Evolutionary conservation across 2,329 filamentous ascomycete species (phyloP).

Genomic region (Thelonectria rubi): DNA sequence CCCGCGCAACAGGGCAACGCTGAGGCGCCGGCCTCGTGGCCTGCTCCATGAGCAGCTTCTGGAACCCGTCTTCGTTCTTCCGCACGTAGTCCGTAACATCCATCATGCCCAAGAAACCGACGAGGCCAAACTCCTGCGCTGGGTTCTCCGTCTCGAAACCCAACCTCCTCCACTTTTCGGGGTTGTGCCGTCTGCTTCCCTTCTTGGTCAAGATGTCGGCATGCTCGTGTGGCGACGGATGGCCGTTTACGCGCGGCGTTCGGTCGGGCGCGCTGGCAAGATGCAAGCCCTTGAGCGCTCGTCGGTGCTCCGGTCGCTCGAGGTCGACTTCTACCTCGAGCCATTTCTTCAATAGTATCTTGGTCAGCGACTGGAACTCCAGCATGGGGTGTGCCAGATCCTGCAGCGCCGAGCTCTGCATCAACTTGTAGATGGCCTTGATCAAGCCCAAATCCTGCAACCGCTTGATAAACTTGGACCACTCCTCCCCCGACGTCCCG

Average conservation of each 20-base stretch:
- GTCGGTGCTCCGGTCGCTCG: slow-evolving; percentile 86
- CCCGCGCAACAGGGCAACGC: slow-evolving; percentile 86
- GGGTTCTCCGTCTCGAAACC: slow-evolving; percentile 94
- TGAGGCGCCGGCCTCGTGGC: slow-evolving; percentile 74
- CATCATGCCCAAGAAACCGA: slow-evolving; percentile 96
- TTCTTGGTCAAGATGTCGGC: slow-evolving; percentile 56
- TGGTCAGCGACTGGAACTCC: slow-evolving; percentile 93
- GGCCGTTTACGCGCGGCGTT: slow-evolving; percentile 50
- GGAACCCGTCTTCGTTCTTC: slow-evolving; percentile 91
- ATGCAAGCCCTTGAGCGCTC: slow-evolving; percentile 86
- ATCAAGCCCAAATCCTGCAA: slow-evolving; percentile 94
- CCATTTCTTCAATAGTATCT: slow-evolving; percentile 88
- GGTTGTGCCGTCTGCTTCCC: slow-evolving; percentile 77
- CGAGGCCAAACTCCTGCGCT: slow-evolving; percentile 82
- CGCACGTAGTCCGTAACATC: slow-evolving; percentile 93
- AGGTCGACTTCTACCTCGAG: slow-evolving; percentile 84
- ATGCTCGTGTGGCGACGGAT: slow-evolving; percentile 49
- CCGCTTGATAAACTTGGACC: slow-evolving; percentile 94
- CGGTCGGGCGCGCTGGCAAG: slow-evolving; percentile 78
- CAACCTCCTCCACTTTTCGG: slow-evolving; percentile 90
- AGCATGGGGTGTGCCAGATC: slow-evolving; percentile 89
- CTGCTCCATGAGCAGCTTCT: slow-evolving; percentile 92
- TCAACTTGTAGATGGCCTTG: slow-evolving; percentile 88
- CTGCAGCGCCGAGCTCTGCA: slow-evolving; percentile 92
- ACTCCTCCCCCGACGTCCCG: slow-evolving; percentile 69